Base-by-base conservation (phyloP, 495 filamentous ascomycete genomes). In the Tuber microsphaerosporum region DNA sequence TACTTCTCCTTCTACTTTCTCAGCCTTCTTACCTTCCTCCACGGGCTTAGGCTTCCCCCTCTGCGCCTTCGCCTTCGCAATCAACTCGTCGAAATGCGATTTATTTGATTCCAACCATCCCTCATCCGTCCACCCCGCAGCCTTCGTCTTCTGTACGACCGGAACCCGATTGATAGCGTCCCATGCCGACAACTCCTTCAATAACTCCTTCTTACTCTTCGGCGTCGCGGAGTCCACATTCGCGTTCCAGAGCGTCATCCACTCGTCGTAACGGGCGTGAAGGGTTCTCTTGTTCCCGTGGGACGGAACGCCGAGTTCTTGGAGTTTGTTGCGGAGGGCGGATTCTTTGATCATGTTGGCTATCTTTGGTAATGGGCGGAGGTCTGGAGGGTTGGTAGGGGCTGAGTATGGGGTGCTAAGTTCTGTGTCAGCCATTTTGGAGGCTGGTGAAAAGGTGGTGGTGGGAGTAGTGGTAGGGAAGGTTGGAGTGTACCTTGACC, bases 201-300 rank as follows among this genome's bases (percentile, higher is more conserved):
- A 82, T 10, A 99, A 81, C 70, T 94, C 90, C 5, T 85, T 83
- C 78, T 92, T 93, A 8, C 86, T 84, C 80, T 91, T 91, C 1
- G 92, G 93, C 6, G 84, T 85, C 73, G 87, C 88, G 3, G 93
- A 91, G 83, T 99, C 95, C 84, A 93, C 94, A 78, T 98, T 98
- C 20, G 96, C 93, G 83, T 99, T 99, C 91, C 93, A 97, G 41
- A 98, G 82, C 68, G 94, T 97, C 78, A 94, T 86, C 94, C 94
- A 99, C 84, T 99, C 95, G 1, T 88, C 92, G 78, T 98, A 94
- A 75, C 95, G 88, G 78, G 87, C 88, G 81, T 95, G 90, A 41
- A 98, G 83, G 12, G 92, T 85, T 61, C 86, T 85, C 61, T 88
- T 88, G 1, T 88, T 81, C 4, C 95, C 95, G 77, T 82, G 84